phyloP scores from a whole-genome alignment of 2,329 filamentous ascomycete genomes.

The Aureobasidium sp. region DNA sequence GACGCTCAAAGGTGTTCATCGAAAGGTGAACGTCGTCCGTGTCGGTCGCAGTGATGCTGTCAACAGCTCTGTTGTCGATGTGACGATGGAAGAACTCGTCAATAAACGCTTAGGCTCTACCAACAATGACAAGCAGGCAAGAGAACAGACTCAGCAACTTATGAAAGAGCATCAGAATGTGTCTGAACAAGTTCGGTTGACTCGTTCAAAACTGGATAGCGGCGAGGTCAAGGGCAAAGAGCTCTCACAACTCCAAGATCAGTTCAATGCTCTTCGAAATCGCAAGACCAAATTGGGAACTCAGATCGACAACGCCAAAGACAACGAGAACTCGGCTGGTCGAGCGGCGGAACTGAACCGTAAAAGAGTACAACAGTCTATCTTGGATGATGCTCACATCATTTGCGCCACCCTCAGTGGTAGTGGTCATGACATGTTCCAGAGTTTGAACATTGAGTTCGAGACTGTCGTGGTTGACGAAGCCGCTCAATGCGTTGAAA shows the following conservation, averaged over 20 bases:
- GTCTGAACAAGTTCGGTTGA: slow-evolving; percentile 57
- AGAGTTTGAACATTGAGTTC: slow-evolving; percentile 87
- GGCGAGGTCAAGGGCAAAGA: slow-evolving; percentile 43
- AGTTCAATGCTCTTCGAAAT: slow-evolving; percentile 70
- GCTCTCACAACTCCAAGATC: slow-evolving; percentile 59
- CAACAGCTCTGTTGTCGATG: slow-evolving; percentile 78
- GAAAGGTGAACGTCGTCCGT: slow-evolving; percentile 79
- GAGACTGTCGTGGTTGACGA: slow-evolving; percentile 98
- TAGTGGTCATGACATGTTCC: slow-evolving; percentile 95
- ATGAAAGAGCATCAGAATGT: slow-evolving; percentile 59
- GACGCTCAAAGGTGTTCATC: slow-evolving; percentile 61
- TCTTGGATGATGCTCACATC: slow-evolving; percentile 83
- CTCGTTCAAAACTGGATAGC: slow-evolving; percentile 60
- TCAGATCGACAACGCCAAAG: slow-evolving; percentile 79
- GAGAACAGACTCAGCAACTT: slow-evolving; percentile 53
- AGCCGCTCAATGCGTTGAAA: slow-evolving; percentile 93
- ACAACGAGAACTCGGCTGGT: slow-evolving; percentile 70
- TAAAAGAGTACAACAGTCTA: slow-evolving; percentile 78
- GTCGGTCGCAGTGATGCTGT: slow-evolving; percentile 88
- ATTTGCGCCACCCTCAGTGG: slow-evolving; percentile 93
- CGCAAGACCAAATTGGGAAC: slow-evolving; percentile 69
- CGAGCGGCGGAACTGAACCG: slow-evolving; percentile 81
- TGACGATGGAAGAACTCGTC: slow-evolving; percentile 89
- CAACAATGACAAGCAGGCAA: slow-evolving; percentile 31
- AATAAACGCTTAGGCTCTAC: slow-evolving; percentile 54